Percentiles rank a stretch among this genome's conserved stretches.
These are phyloP conservation scores for Ramularia collo-cygni DNA, from an alignment of 2,329 filamentous ascomycete species.

Conservation along the genomic window DNA sequence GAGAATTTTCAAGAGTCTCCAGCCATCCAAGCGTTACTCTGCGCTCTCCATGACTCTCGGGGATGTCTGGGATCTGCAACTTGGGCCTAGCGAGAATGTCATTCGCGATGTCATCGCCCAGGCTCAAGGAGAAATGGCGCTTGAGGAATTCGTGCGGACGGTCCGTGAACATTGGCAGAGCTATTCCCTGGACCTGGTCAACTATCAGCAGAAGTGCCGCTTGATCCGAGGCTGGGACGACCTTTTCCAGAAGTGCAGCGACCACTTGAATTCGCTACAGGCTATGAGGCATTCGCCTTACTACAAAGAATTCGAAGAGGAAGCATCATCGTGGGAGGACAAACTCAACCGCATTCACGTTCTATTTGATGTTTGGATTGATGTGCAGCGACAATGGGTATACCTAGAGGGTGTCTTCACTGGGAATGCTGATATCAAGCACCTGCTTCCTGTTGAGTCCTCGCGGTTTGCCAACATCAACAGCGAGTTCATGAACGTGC, in stretches of 20 bases:
- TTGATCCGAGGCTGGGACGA: conserved; percentile 98
- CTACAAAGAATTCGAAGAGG: conserved; percentile 98
- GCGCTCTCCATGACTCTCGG: conserved; percentile 93
- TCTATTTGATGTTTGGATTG: conserved; percentile 98
- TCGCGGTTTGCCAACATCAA: conserved; percentile 99
- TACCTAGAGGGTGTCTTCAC: conserved; percentile 99
- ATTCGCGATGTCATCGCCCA: conserved; percentile 92
- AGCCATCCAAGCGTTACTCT: conserved; percentile 88
- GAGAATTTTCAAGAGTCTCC: conserved; percentile 94
- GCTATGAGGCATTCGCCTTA: conserved; percentile 99
- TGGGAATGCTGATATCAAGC: conserved; percentile 97
- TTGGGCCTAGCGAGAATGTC: conserved; percentile 76
- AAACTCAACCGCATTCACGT: conserved; percentile 96
- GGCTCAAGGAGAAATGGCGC: conserved; percentile 93
- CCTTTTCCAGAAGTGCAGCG: conserved; percentile 94
- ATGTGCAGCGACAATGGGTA: conserved; percentile 99
- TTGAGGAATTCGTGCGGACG: conserved; percentile 95
- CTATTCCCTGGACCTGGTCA: conserved; percentile 87
- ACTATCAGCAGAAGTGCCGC: conserved; percentile 96
- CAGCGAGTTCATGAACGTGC: conserved; percentile 95
- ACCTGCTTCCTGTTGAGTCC: conserved; percentile 91
- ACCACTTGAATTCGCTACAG: conserved; percentile 94
- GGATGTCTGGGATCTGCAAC: conserved; percentile 95
- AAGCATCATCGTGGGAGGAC: conserved; percentile 94
- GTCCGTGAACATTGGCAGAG: conserved; percentile 96